Evolutionary conservation across 139 green algal genomes (phyloP).

Genomic region (Chlorella sp.): DNA sequence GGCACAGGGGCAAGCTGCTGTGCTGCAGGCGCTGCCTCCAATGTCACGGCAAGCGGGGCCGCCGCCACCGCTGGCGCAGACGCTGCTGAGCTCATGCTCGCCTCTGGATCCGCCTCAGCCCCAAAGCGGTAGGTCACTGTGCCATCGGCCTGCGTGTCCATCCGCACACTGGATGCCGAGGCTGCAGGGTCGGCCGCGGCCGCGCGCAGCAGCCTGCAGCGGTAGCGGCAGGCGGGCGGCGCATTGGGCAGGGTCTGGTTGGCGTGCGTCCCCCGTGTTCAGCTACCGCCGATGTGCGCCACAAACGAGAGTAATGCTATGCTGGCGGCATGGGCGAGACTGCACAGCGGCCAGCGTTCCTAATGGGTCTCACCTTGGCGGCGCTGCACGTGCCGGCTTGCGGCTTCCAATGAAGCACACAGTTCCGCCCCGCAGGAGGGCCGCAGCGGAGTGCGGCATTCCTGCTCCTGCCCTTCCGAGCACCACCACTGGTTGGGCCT

Average conservation of each 20-base stretch:
- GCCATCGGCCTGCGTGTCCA: conserved; percentile 19
- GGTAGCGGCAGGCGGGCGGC: no score
- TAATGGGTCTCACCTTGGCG: background rate
- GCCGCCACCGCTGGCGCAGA: background rate
- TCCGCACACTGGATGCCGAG: background rate
- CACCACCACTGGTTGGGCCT: no score
- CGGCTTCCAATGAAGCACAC: background rate
- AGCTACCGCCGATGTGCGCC: background rate
- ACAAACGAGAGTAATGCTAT: background rate
- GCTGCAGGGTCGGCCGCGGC: background rate
- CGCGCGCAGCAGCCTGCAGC: conserved; percentile 27
- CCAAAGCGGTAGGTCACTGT: conserved; percentile 10
- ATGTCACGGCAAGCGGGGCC: background rate
- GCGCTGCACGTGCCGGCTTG: background rate
- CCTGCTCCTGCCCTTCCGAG: background rate
- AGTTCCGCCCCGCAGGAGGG: background rate
- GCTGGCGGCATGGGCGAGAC: no score
- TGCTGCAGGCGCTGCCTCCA: background rate
- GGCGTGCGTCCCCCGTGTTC: background rate
- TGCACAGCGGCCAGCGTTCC: background rate
- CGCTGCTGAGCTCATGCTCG: background rate
- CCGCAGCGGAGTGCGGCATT: background rate
- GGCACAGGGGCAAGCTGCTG: background rate
- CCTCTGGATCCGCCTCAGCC: background rate
- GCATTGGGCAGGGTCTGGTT: background rate